Evolutionary conservation across 345 rosid species (phyloP), one percentile per base, ranked within the genome.

Genomic region (Rhizophora mangle): DNA sequence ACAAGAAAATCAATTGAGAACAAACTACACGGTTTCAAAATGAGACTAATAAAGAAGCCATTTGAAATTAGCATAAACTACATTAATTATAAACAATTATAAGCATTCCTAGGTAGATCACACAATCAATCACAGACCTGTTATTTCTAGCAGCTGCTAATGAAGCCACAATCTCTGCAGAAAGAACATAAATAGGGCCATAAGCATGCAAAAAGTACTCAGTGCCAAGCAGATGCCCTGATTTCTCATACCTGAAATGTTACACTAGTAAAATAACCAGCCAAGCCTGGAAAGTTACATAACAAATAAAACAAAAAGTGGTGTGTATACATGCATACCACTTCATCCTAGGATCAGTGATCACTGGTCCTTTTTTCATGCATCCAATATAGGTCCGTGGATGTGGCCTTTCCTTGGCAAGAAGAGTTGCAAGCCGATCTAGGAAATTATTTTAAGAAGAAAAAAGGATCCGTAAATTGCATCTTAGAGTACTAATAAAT

Each of bases 311-410:
- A 43, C 19, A 19, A 13, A 43, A 43, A 43, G 3, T 43, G 13
- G 19, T 9, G 18, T 43, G 49, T 43, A 52, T 56, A 11, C 3
- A 26, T 55, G 55, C 16, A 20, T 77, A 85, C 96, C 97, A 91
- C 76, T 89, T 91, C 82, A 85, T 53, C 70, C 86, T 89, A 30
- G 92, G 91, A 60, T 89, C 93, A 46, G 90, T 85, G 72, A 90
- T 81, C 63, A 90, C 92, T 15, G 89, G 92, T 62, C 96, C 96
- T 86, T 88, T 90, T 89, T 90, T 90, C 96, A 88, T 90, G 80
- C 94, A 90, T 47, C 94, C 94, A 36, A 90, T 89, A 67, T 91
- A 87, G 55, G 90, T 86, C 63, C 53, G 69, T 0, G 90, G 68
- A 72, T 87, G 79, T 30, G 72, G 73, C 71, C 93, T 83, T 75